A percentile compares a stretch with the other conserved stretches of the same genome.
Conservation (phyloP, 1,284 basidiomycete species). For the Testicularia cyperi region DNA sequence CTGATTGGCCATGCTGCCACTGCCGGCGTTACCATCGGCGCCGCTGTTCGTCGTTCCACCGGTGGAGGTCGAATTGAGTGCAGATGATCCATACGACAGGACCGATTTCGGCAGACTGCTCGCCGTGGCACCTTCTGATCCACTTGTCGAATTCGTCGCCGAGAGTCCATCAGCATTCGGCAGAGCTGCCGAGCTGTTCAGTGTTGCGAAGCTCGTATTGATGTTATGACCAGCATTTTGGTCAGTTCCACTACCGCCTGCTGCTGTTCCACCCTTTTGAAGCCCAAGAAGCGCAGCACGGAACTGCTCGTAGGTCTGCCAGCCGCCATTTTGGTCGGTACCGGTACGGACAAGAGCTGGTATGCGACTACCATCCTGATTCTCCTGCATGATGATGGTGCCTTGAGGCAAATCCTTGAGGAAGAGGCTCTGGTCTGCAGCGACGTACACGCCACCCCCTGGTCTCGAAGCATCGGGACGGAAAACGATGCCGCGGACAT, state of each 20-base stretch:
- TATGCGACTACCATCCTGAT: constrained; percentile 56
- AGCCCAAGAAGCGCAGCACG: constrained; percentile 14
- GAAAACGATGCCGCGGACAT: constrained; percentile 68
- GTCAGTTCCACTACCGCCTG: neutral
- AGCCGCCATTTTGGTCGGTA: constrained; percentile 40
- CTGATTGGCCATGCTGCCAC: neutral
- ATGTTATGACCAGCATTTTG: no score
- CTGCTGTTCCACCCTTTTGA: neutral
- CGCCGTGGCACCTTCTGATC: neutral
- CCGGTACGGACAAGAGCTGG: constrained; percentile 42
- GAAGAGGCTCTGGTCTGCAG: constrained; percentile 63
- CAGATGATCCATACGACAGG: constrained; percentile 2
- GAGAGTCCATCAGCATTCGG: neutral
- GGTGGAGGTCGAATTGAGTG: constrained; percentile 1
- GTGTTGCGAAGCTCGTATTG: constrained; percentile 26
- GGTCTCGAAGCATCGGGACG: constrained; percentile 66
- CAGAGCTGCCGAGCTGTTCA: constrained; percentile 9
- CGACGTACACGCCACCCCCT: constrained; percentile 80
- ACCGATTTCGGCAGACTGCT: no score
- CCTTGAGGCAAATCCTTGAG: constrained; percentile 69
- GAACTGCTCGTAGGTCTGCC: constrained; percentile 55
- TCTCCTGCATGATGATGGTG: constrained; percentile 66
- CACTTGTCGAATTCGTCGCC: neutral
- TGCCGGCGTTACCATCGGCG: neutral
- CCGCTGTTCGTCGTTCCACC: neutral